Conservation (phyloP, 805 yeast species). For the Metschnikowia similis region DNA sequence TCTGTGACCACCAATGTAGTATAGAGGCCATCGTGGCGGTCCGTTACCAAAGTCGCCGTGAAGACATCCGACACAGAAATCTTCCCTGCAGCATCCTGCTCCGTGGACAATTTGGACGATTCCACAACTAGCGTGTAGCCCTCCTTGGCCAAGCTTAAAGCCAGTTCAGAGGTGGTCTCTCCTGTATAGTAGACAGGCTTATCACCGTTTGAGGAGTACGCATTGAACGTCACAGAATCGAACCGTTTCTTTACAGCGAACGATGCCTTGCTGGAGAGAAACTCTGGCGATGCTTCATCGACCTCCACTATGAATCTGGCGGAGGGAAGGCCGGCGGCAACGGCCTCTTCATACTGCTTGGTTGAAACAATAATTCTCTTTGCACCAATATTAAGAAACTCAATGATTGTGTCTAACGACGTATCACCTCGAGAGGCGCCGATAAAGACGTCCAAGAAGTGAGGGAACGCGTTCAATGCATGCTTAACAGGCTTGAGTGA, state of each 20-base stretch:
- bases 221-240: constrained; percentile 16
- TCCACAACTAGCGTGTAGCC: constrained; percentile 36
- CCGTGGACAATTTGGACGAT: constrained; percentile 26
- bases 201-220: constrained; percentile 24
- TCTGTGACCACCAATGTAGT: constrained; percentile 79
- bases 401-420: constrained; percentile 37
- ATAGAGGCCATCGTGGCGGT: constrained; percentile 80
- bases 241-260: constrained; percentile 20
- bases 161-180: constrained; percentile 18
- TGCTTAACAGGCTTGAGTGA: constrained; percentile 28
- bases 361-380: constrained; percentile 38
- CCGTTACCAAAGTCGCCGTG: constrained; percentile 58
- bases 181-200: constrained; percentile 25
- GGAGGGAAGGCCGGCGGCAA: constrained; percentile 14
- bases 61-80: constrained; percentile 44
- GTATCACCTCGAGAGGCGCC: constrained; percentile 24
- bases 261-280: constrained; percentile 18
- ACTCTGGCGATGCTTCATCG: constrained; percentile 4
- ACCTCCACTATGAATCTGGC: constrained; percentile 15
- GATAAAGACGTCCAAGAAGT: constrained; percentile 25
- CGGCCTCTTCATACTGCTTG: constrained; percentile 8
- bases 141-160: constrained; percentile 23
- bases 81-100: constrained; percentile 17
- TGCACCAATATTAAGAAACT: constrained; percentile 60
- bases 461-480: constrained; percentile 29